Evolutionary conservation across 2,329 filamentous ascomycete genomes (phyloP), one percentile per base, ranked within the genome.

Genomic region (Trichoderma citrinoviride): DNA sequence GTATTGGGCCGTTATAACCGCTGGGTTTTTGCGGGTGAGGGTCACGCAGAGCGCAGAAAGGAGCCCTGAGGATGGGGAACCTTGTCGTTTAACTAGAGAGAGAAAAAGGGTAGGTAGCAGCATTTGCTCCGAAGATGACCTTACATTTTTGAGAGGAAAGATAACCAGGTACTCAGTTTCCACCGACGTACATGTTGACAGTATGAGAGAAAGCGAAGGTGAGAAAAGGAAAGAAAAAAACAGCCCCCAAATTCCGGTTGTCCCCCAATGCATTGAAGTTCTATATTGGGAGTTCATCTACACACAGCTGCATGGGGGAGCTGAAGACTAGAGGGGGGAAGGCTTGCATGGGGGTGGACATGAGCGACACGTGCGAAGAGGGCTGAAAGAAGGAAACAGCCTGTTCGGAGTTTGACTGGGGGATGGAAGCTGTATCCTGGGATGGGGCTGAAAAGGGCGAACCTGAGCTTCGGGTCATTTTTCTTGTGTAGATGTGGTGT

Each of bases 41-140:
- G 46, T 61, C 47, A 53, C 58, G 40, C 58, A 61, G 49, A 61
- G 58, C 58, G 58, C 58, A 61, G 40, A 46, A 41, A 2, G 23
- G 27, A 53, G 58, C 58, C 58, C 58, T 23, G 44, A 23, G 23
- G 56, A 50, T 23, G 56, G 29, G 37, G 40, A 12, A 37, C 33
- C 33, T 37, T 14, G 29, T 33, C 7, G 29, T 33, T 7, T 33
- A 10, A 2, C 3, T 33, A 8, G 10, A 33, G 8, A 10, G 29
- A 33, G 29, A 10, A 10, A 3, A 33, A 33, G 1, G 2, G 7
- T 33, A 8, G 29, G 7, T 10, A 10, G 29, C 7, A 29, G n/a
- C 27, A 29, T 7, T 33, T 33, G 29, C 29, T 33, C 8, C 29
- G 29, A 33, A 33, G 29, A 33, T 33, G 29, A 33, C 29, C 1